Conservation (phyloP, 1,284 basidiomycete genomes). For the Earliella scabrosa region DNA sequence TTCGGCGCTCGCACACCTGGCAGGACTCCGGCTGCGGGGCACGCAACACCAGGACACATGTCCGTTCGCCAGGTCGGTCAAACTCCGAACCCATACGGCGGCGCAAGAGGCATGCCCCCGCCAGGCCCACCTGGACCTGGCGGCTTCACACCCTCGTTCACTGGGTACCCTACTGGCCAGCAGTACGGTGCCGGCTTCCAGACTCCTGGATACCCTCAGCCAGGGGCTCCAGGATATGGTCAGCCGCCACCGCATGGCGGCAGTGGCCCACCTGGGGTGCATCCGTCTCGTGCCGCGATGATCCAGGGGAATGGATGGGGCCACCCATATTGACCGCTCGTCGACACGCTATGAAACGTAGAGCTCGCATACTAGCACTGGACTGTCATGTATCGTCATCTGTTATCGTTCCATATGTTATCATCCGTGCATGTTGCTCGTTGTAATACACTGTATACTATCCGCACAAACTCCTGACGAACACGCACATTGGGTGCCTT, state of each 20-base stretch:
- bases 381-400: conserved; percentile 16
- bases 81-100: conserved; percentile 78
- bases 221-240: conserved; percentile 45
- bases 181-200: conserved; percentile 53
- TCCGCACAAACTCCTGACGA: neutral
- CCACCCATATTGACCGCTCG: conserved; percentile 11
- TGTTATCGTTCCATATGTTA: conserved; percentile 15
- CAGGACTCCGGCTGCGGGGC: conserved; percentile 61
- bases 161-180: conserved; percentile 17
- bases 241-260: conserved; percentile 42
- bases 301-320: conserved; percentile 44
- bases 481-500: neutral
- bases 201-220: conserved; percentile 50
- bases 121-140: conserved; percentile 25
- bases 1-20: conserved; percentile 82
- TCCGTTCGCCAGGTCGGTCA: conserved; percentile 72
- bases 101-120: conserved; percentile 33
- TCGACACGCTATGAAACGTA: neutral
- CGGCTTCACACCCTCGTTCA: conserved; percentile 22
- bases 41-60: conserved; percentile 75
- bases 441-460: conserved; percentile 27
- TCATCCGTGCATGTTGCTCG: conserved; percentile 16
- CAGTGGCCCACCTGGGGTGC: conserved; percentile 56
- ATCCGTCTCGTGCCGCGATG: conserved; percentile 65
- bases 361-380: neutral